Conservation (phyloP, 164 flowering plant species). For the Magnolia sinica region DNA sequence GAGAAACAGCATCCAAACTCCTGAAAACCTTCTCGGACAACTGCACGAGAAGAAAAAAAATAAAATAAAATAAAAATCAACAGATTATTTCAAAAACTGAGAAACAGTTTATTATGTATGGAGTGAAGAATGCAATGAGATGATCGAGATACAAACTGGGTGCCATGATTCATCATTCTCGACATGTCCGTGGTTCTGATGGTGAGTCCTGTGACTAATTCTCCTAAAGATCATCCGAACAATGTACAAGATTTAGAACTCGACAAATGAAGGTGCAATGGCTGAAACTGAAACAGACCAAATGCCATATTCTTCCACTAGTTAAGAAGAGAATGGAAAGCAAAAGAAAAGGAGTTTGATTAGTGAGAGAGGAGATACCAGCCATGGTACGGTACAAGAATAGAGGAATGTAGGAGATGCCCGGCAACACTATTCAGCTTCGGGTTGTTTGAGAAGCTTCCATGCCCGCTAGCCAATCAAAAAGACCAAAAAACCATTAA, state of each 20-base stretch:
- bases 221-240: constrained; percentile 33
- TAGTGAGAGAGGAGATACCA: constrained; percentile 29
- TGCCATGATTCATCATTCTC: constrained; percentile 56
- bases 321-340: neutral
- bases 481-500: neutral
- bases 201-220: constrained; percentile 63
- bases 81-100: neutral
- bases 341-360: neutral
- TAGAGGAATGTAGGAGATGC: constrained; percentile 53
- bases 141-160: constrained; percentile 26
- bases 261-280: neutral
- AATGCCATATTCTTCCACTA: too few relatives aligned
- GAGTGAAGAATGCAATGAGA: neutral
- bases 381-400: constrained; percentile 66
- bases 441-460: constrained; percentile 46
- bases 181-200: constrained; percentile 59
- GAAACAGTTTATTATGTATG: neutral
- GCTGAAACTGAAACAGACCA: neutral
- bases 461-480: constrained; percentile 42
- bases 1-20: constrained; percentile 37
- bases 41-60: constrained; percentile 27
- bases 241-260: neutral
- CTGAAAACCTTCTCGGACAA: constrained; percentile 55
- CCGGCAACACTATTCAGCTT: constrained; percentile 51
- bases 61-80: neutral